phyloP scores from a whole-genome alignment of 345 rosid genomes.

The Euphorbia tirucalli region DNA sequence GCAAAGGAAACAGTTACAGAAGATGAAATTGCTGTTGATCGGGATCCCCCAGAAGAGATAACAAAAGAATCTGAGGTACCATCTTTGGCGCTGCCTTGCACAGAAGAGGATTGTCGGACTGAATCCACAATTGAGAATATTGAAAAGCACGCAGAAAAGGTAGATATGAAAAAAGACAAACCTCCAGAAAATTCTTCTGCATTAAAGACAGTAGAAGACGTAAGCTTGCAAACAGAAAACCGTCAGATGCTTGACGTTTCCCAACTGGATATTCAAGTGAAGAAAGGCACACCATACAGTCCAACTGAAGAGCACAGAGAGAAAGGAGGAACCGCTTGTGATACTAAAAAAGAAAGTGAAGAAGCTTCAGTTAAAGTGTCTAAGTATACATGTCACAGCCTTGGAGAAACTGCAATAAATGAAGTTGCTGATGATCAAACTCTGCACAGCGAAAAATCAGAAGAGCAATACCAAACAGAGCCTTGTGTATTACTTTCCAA shows the following conservation, averaged over 20 bases:
- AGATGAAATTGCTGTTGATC: constrained; percentile 8
- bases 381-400: neutral
- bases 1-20: constrained; percentile 21
- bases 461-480: constrained; percentile 28
- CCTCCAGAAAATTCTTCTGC: neutral
- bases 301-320: constrained; percentile 5
- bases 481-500: constrained; percentile 25
- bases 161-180: neutral
- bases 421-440: constrained; percentile 21
- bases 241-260: neutral
- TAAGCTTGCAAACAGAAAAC: constrained; percentile 4
- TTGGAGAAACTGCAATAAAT: neutral
- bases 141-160: neutral
- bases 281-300: neutral
- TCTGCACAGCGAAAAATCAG: constrained; percentile 23
- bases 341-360: neutral
- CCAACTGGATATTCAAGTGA: neutral
- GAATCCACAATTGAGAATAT: constrained; percentile 7
- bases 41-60: constrained; percentile 2
- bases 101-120: neutral
- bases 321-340: neutral
- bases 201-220: constrained; percentile 18
- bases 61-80: constrained; percentile 6
- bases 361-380: neutral
- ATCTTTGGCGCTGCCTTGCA: neutral